A percentile compares a stretch with the other conserved stretches of the same genome.
phyloP scores from a whole-genome alignment of 208 protist genomes.

The Acanthamoeba lenticulata region DNA sequence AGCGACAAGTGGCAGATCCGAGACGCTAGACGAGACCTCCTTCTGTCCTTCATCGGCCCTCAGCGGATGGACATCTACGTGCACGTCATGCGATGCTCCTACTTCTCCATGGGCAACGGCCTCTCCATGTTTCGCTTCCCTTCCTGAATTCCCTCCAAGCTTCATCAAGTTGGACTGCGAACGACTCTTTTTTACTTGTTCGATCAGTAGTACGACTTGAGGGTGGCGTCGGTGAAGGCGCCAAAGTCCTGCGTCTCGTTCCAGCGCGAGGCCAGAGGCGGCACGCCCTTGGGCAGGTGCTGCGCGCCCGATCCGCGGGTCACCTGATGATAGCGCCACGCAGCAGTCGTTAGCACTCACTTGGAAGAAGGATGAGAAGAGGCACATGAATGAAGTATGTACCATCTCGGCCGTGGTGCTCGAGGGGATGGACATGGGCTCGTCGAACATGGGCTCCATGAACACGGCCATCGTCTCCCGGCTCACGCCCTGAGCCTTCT shows the following conservation, averaged over 20 bases:
- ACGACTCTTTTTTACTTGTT: background rate
- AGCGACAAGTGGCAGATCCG: background rate
- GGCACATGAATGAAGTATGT: no score
- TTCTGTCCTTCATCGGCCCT: background rate
- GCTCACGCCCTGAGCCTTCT: slow-evolving; percentile 61
- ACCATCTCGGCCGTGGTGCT: background rate
- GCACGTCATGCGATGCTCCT: background rate
- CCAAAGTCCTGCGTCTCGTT: slow-evolving; percentile 12
- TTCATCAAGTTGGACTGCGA: background rate
- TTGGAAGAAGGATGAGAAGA: background rate
- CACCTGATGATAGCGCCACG: background rate
- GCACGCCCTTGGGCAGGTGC: slow-evolving; percentile 31
- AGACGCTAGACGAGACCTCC: background rate
- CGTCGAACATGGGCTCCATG: slow-evolving; percentile 83
- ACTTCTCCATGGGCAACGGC: background rate
- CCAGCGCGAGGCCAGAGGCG: background rate
- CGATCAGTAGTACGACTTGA: background rate
- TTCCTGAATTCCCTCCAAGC: background rate
- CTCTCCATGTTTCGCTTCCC: no score
- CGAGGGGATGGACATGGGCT: slow-evolving; percentile 73
- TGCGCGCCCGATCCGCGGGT: background rate
- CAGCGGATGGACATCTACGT: background rate
- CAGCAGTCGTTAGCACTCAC: background rate
- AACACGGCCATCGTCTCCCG: slow-evolving; percentile 85
- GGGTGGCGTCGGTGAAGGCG: background rate